phyloP scores from a whole-genome alignment of 495 filamentous ascomycete species.

The Lepraria neglecta region DNA sequence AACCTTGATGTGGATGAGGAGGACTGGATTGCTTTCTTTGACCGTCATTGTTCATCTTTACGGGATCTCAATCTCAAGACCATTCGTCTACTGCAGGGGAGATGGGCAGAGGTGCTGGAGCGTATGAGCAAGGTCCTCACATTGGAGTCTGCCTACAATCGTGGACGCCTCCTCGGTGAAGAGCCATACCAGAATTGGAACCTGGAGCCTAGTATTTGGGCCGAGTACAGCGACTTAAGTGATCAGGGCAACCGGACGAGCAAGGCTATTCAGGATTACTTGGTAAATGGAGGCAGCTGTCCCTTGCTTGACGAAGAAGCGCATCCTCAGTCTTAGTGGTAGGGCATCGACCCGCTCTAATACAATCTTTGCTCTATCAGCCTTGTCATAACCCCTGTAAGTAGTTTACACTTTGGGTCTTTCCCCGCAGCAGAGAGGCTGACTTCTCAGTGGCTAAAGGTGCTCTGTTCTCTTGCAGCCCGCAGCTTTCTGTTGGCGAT shows the following conservation, averaged over 20 bases:
- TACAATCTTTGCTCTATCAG: not conserved
- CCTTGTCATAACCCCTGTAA: not conserved
- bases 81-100: not conserved
- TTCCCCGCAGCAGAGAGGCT: too few relatives aligned
- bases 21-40: not conserved
- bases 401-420: too few relatives aligned
- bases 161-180: not conserved
- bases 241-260: not conserved
- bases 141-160: not conserved
- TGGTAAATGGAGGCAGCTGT: slow-evolving; percentile 5
- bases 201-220: not conserved
- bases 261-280: not conserved
- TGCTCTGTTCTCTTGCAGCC: too few relatives aligned
- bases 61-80: not conserved
- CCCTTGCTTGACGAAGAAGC: not conserved
- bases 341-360: too few relatives aligned
- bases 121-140: not conserved
- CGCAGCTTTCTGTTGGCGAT: too few relatives aligned
- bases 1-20: not conserved
- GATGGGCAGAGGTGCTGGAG: not conserved
- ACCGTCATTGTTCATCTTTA: not conserved
- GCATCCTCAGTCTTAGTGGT: not conserved
- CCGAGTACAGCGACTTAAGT: not conserved
- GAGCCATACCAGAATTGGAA: slow-evolving; percentile 5
- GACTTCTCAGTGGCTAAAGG: too few relatives aligned